Base-by-base conservation (phyloP, 768 basidiomycete genomes). In the Nidularia pulvinata region DNA sequence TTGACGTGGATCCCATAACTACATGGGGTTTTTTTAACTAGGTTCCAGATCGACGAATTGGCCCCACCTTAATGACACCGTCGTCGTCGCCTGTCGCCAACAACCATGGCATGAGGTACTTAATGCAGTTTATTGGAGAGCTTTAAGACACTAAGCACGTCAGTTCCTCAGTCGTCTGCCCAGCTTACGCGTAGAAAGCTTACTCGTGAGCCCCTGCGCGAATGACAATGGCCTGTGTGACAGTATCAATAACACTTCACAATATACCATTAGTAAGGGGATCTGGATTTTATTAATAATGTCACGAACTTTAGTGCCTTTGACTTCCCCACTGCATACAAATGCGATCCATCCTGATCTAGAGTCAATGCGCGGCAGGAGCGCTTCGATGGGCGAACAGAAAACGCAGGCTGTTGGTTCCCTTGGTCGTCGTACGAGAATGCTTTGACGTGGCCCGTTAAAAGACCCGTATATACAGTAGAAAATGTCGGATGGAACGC, bases 1-100 rank as follows among this genome's bases (percentile, higher is more conserved):
- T 62, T 85, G 80, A 54, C 94, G 78, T 19, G 90, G 85, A 66
- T 97, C 95, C 95, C 95, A 97, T 25, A 98, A 78, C 95, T 97
- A 30, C 43, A 46, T 51, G 47, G 48, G 32, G 33, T n/a, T 16
- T 44, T 53, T 22, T 43, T 32, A 46, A 50, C 33, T 46, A 36
- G n/a, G 55, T 46, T 25, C 6, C 34, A 48, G 16, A 46, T 50
- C 37, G 35, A 49, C 35, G 19, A 10, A 6, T 33, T 32, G 33
- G 46, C 4, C 75, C 49, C 49, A 91, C 93, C 81, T 96, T 96
- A 67, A 98, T 85, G 22, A 94, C 85, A 34, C 95, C 95, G 51
- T 95, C 93, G 64, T 98, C 95, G 66, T 97, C 95, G 14, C 95
- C 95, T 6, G 91, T 93, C 16, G 85, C 84, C 13, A 96, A 67